Percentiles rank a stretch among this genome's conserved stretches.
These are phyloP conservation scores for Mycena galericulata DNA, from an alignment of 768 basidiomycete genomes.

Conservation along the genomic window DNA sequence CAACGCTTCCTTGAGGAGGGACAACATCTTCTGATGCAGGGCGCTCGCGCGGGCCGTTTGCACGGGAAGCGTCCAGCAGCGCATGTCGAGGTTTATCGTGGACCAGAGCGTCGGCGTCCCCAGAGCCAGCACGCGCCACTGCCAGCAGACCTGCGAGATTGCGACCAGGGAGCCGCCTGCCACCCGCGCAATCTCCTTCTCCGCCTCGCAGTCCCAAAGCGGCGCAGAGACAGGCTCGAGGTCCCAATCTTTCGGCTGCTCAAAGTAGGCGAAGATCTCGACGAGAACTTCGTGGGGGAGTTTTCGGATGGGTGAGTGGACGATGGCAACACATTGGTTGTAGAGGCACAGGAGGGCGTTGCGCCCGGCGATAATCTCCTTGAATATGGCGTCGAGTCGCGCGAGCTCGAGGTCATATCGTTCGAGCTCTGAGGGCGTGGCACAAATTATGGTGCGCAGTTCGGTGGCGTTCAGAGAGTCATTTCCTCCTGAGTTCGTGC, in stretches of 20 bases:
- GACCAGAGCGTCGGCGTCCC: constrained; percentile 14
- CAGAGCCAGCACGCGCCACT: neutral
- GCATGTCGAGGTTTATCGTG: constrained; percentile 8
- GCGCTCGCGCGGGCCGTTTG: neutral
- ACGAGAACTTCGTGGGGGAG: constrained; percentile 10
- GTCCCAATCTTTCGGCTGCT: too few relatives aligned
- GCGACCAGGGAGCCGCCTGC: constrained; percentile 4
- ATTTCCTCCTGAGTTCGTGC: neutral
- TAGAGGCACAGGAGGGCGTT: neutral
- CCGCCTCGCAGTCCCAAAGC: neutral
- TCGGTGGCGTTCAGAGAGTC: neutral
- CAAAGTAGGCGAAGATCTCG: neutral
- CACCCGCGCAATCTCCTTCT: constrained; percentile 1
- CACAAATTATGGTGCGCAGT: neutral
- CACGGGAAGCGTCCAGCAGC: constrained; percentile 7
- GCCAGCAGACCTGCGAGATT: neutral
- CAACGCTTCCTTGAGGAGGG: neutral
- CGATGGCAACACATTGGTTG: neutral
- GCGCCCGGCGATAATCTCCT: neutral
- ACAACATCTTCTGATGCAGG: neutral
- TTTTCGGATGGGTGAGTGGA: neutral
- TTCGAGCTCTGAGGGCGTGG: neutral
- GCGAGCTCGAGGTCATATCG: neutral
- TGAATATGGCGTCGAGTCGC: neutral
- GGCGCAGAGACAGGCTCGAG: neutral